phyloP scores from a whole-genome alignment of 1,284 basidiomycete species.

The Exsudoporus floridanus region DNA sequence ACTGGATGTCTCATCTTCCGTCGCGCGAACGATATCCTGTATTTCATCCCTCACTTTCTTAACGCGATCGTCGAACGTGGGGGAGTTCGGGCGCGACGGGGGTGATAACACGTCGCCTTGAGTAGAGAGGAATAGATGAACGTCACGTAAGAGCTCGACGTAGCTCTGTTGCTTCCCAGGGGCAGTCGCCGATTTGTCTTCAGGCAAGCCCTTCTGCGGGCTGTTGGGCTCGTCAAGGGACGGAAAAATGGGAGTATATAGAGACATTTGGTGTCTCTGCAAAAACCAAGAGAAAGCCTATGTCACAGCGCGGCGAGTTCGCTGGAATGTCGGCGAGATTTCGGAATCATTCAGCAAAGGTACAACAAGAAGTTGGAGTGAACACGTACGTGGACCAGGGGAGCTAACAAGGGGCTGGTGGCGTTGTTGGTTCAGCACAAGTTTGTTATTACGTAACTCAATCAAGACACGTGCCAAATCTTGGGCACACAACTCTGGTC shows the following conservation, averaged over 20 bases:
- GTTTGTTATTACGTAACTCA: slow-evolving; percentile 15
- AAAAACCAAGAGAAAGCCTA: neutral
- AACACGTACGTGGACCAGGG: slow-evolving; percentile 5
- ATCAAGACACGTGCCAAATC: neutral
- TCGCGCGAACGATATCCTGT: slow-evolving; percentile 11
- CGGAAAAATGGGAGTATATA: slow-evolving; percentile 38
- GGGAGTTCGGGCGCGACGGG: slow-evolving; percentile 30
- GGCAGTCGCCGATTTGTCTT: neutral
- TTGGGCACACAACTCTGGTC: too few species aligned
- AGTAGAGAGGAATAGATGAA: slow-evolving; percentile 35
- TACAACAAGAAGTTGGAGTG: neutral
- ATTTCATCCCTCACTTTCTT: slow-evolving; percentile 26
- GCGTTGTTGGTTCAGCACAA: neutral
- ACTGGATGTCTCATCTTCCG: slow-evolving; percentile 15
- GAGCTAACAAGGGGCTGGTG: too few species aligned
- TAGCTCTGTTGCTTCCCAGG: slow-evolving; percentile 21
- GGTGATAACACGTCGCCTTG: slow-evolving; percentile 34
- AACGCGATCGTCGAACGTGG: slow-evolving; percentile 24
- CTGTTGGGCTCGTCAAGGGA: slow-evolving; percentile 11
- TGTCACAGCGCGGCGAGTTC: neutral
- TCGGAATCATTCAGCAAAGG: neutral
- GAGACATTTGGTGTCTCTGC: slow-evolving; percentile 26
- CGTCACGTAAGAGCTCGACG: slow-evolving; percentile 29
- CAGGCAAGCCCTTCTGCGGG: slow-evolving; percentile 8
- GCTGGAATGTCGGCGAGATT: neutral